These are phyloP conservation scores for Fagus sylvatica DNA, from an alignment of 306 rosid species.

Conservation along the genomic window DNA sequence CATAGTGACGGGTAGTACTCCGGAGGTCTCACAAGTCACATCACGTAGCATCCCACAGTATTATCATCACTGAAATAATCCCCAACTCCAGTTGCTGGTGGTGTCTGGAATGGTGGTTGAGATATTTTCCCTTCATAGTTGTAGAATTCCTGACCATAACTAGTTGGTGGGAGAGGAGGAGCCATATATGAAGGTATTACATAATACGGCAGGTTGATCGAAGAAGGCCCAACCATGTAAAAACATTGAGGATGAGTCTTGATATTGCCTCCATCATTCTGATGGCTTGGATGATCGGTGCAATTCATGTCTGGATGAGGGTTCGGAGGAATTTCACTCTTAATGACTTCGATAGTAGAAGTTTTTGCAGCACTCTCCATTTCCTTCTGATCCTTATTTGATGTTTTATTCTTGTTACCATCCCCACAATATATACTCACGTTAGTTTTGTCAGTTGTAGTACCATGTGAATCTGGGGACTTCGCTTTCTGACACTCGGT, in stretches of 20 bases:
- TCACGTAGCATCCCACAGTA: conserved; percentile 42
- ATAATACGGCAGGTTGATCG: conserved; percentile 26
- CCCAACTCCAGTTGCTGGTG: conserved; percentile 32
- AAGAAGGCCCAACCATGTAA: conserved; percentile 36
- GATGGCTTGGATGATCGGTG: conserved; percentile 17
- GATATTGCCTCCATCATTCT: background rate
- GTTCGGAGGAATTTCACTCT: background rate
- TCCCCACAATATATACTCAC: conserved; percentile 2
- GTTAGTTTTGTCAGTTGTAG: conserved; percentile 16
- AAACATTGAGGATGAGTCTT: conserved; percentile 19
- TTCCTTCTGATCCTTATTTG: conserved; percentile 7
- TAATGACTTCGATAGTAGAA: background rate
- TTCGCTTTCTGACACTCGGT: background rate
- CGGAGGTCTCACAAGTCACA: conserved; percentile 23
- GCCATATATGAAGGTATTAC: conserved; percentile 24
- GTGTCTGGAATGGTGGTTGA: conserved; percentile 18
- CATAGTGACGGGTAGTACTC: background rate
- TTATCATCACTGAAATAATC: conserved; percentile 48
- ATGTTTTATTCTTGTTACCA: conserved; percentile 11
- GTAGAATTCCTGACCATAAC: conserved; percentile 17
- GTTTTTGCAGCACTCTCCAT: background rate
- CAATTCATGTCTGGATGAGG: conserved; percentile 15
- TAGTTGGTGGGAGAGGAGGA: conserved; percentile 12
- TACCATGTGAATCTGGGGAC: conserved; percentile 3
- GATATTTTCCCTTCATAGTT: conserved; percentile 8